Conservation (phyloP, 768 basidiomycete species). For the Boletus fagicola region DNA sequence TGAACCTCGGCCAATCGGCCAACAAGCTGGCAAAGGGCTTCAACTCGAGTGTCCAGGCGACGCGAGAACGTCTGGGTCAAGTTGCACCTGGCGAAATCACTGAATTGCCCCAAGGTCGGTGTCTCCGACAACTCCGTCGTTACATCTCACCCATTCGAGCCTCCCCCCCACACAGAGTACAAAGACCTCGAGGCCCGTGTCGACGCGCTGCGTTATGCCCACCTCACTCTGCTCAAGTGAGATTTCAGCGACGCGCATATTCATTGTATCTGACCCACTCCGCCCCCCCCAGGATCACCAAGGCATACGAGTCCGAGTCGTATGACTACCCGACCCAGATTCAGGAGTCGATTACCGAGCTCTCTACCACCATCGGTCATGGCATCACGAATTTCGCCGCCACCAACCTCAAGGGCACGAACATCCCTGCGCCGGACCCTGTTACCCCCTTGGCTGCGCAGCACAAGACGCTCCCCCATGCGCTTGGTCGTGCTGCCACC, state of each 20-base stretch:
- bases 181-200: slow-evolving; percentile 93
- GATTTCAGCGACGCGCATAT: slow-evolving; percentile 21
- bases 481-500: slow-evolving; percentile 79
- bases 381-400: slow-evolving; percentile 84
- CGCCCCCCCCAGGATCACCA: slow-evolving; percentile 59
- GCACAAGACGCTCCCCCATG: slow-evolving; percentile 97
- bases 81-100: slow-evolving; percentile 92
- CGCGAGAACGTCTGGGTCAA: slow-evolving; percentile 86
- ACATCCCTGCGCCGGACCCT: slow-evolving; percentile 69
- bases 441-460: slow-evolving; percentile 54
- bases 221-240: slow-evolving; percentile 75
- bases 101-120: slow-evolving; percentile 83
- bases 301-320: slow-evolving; percentile 83
- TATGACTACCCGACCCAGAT: slow-evolving; percentile 91
- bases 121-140: background rate
- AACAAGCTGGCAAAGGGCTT: slow-evolving; percentile 77
- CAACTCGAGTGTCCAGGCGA: slow-evolving; percentile 80
- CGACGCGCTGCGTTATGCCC: slow-evolving; percentile 82
- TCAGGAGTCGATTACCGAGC: slow-evolving; percentile 74
- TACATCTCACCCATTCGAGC: background rate
- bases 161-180: slow-evolving; percentile 77
- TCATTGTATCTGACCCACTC: background rate
- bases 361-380: slow-evolving; percentile 67
- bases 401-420: slow-evolving; percentile 84
- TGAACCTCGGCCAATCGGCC: slow-evolving; percentile 76